Evolutionary conservation across 2,329 filamentous ascomycete species (phyloP).

Genomic region (Sporothrix schenckii): DNA sequence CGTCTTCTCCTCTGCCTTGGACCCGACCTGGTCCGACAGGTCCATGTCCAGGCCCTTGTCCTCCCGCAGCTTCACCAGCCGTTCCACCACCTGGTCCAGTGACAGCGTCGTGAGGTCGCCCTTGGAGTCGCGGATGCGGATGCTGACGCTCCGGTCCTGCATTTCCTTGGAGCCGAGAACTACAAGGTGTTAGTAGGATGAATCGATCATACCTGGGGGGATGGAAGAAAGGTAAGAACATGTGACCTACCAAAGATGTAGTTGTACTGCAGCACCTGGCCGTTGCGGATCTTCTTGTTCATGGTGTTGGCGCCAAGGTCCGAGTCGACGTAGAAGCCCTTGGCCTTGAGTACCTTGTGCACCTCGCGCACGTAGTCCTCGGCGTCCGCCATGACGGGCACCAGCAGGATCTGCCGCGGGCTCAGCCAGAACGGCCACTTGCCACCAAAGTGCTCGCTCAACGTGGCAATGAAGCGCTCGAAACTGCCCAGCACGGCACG

Average conservation of each 20-base stretch:
- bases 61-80: conserved; percentile 33
- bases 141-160: conserved; percentile 38
- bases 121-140: conserved; percentile 38
- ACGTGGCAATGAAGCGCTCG: conserved; percentile 68
- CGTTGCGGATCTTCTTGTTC: conserved; percentile 86
- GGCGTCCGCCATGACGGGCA: conserved; percentile 73
- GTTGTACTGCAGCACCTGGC: conserved; percentile 80
- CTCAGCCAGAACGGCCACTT: conserved; percentile 91
- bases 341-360: conserved; percentile 66
- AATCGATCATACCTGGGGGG: background rate
- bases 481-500: conserved; percentile 75
- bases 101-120: conserved; percentile 36
- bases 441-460: conserved; percentile 81
- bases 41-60: conserved; percentile 33
- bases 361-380: conserved; percentile 77
- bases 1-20: background rate
- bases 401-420: conserved; percentile 77
- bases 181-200: conserved; percentile 8
- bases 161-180: conserved; percentile 39
- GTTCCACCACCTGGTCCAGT: conserved; percentile 34
- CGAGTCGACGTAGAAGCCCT: conserved; percentile 70
- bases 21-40: conserved; percentile 29
- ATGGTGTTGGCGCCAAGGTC: conserved; percentile 77
- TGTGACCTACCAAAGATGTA: conserved; percentile 70
- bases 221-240: no score